Evolutionary conservation across 306 rosid genomes (phyloP), one percentile per base, ranked within the genome.

Genomic region (Lupinus albus): DNA sequence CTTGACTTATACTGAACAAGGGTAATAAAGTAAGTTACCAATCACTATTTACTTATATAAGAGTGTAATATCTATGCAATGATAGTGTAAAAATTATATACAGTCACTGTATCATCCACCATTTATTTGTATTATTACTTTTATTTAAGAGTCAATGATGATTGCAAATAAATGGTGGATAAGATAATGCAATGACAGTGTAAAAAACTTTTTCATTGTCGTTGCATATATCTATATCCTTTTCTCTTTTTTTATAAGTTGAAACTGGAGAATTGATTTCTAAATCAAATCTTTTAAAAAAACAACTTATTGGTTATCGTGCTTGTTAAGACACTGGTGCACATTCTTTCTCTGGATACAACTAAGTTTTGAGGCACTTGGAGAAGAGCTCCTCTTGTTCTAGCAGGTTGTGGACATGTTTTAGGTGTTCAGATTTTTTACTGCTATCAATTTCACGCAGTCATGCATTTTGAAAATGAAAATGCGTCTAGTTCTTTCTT

Each of bases 401-500:
- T 48, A 49, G 57, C 45, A 57, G 50, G 20, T 32, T 53, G 13
- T 30, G 59, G 33, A 48, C 20, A 6, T 14, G 10, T 8, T 61
- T 68, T 44, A 9, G 53, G 38, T 35, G 25, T 53, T 4, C 3
- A 30, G 49, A 61, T 3, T 25, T 25, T 17, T 35, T 41, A 35
- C 63, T 73, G 42, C 64, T 68, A 45, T 11, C 38, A 36, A 33
- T 33, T 53, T 16, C 61, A 4, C 60, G 39, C 7, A 42, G 49
- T 25, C 7, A 25, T 61, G 42, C 54, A 53, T 68, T 25, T 70
- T 38, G 45, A 15, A 53, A 49, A 28, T 68, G 52, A 33, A 33
- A 63, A 63, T 3, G n/a, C n/a, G n/a, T n/a, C n/a, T 16, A n/a
- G 57, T 57, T 39, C 20, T 50, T 45, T 52, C 64, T 61, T 41